Conservation (phyloP, 2,329 filamentous ascomycete species). For the Biscogniauxia marginata region DNA sequence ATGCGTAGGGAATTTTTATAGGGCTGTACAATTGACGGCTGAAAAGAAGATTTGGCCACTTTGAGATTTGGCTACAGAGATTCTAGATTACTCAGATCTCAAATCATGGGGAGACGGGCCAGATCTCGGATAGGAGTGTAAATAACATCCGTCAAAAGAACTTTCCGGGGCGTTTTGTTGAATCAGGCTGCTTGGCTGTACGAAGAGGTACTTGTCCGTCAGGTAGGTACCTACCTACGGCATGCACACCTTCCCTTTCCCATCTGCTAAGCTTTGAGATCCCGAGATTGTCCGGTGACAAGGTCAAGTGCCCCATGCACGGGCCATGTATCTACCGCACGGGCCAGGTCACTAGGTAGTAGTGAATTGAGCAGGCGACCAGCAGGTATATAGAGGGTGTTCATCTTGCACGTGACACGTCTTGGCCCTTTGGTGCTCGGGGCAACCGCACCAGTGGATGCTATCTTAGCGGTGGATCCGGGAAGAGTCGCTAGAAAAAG, state of each 20-base stretch:
- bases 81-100: not conserved
- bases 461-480: slow-evolving; percentile 36
- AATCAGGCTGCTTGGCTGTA: not conserved
- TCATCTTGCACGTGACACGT: slow-evolving; percentile 20
- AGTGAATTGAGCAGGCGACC: slow-evolving; percentile 4
- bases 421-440: slow-evolving; percentile 15
- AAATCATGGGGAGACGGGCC: not conserved
- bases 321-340: not conserved
- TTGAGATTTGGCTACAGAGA: not conserved
- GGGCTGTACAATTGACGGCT: too few species aligned
- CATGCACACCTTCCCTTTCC: not conserved
- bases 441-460: slow-evolving; percentile 21
- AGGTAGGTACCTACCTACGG: slow-evolving; percentile 1
- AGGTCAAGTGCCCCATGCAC: slow-evolving; percentile 1
- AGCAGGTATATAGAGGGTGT: not conserved
- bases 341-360: not conserved
- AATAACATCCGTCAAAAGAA: not conserved
- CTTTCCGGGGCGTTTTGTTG: not conserved
- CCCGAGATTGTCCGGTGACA: slow-evolving; percentile 23
- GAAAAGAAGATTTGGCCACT: too few species aligned
- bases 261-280: slow-evolving; percentile 13
- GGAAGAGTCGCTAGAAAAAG: slow-evolving; percentile 56
- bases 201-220: not conserved
- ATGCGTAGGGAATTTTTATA: too few species aligned
- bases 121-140: not conserved